Conservation (phyloP, 208 protist genomes). For the Leishmania aethiopica region DNA sequence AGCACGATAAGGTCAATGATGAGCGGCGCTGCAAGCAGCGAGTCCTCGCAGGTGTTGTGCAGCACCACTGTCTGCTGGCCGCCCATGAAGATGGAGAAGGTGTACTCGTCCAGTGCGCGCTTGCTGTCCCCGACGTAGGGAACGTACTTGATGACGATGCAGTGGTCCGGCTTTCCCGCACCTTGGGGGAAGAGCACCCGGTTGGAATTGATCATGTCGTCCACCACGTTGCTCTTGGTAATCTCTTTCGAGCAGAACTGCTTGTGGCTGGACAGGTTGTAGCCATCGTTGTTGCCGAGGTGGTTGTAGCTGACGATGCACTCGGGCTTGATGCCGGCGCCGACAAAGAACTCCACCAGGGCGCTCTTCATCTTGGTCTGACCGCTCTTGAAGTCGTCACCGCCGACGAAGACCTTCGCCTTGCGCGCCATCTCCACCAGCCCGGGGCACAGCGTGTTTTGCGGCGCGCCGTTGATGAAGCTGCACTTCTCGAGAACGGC, state of each 20-base stretch:
- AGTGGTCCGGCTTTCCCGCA: conserved; percentile 96
- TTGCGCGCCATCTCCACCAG: conserved; percentile 93
- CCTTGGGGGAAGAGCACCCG: conserved; percentile 94
- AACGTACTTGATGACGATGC: conserved; percentile 99
- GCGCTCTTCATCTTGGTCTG: conserved; percentile 99
- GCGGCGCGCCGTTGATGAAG: conserved; percentile 99
- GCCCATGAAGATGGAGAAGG: conserved; percentile 98
- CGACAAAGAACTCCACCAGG: conserved; percentile 98
- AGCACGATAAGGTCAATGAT: conserved; percentile 98
- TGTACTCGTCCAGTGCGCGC: conserved; percentile 99
- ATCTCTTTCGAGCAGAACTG: conserved; percentile 99
- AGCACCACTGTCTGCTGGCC: conserved; percentile 95
- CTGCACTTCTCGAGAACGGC: conserved; percentile 96
- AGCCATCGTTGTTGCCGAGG: conserved; percentile 99
- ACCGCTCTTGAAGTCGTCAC: conserved; percentile 99
- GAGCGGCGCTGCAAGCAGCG: conserved; percentile 97
- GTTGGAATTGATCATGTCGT: conserved; percentile 99
- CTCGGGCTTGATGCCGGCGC: conserved; percentile 89
- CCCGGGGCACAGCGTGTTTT: conserved; percentile 99
- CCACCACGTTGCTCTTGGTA: conserved; percentile 98
- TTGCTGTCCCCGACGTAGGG: conserved; percentile 98
- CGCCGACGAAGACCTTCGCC: conserved; percentile 94
- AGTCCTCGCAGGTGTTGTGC: conserved; percentile 99
- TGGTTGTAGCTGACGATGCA: conserved; percentile 94
- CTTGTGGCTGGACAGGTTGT: conserved; percentile 95